Conservation (phyloP, 208 protist species). For the Porcisia hertigi region DNA sequence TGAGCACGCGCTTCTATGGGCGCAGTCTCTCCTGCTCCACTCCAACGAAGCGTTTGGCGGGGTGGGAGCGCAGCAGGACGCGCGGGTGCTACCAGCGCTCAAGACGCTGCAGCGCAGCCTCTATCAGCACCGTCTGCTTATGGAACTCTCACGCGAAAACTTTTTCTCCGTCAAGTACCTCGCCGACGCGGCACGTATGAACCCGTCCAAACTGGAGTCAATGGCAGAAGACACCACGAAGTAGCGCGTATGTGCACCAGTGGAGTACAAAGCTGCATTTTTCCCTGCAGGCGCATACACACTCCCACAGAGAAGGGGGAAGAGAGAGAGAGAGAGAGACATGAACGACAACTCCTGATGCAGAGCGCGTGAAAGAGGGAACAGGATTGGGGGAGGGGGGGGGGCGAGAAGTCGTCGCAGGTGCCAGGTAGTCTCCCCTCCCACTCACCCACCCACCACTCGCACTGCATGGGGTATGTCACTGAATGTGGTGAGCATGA, state of each 20-base stretch:
- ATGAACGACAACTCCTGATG: not conserved
- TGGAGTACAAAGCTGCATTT: not conserved
- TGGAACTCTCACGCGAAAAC: conserved; percentile 79
- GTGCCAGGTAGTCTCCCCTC: not conserved
- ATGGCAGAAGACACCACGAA: conserved; percentile 23
- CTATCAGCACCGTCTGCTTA: conserved; percentile 63
- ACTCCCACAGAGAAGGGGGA: not conserved
- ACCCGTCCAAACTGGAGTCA: conserved; percentile 42
- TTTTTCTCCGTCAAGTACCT: conserved; percentile 90
- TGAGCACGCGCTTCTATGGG: conserved; percentile 83
- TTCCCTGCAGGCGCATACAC: not conserved
- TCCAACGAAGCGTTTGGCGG: conserved; percentile 67
- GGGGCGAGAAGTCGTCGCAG: too few species aligned
- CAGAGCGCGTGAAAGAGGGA: not conserved
- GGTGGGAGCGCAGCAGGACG: conserved; percentile 43
- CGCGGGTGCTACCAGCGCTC: conserved; percentile 55
- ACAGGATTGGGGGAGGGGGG: too few species aligned
- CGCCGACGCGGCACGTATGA: conserved; percentile 70
- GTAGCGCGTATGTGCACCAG: not conserved
- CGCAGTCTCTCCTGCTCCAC: conserved; percentile 83
- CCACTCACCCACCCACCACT: not conserved
- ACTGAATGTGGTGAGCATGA: not conserved
- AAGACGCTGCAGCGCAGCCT: conserved; percentile 72
- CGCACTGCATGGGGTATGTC: not conserved
- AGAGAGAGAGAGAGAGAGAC: not conserved